A percentile compares a stretch with the other conserved stretches of the same genome.
phyloP scores from a whole-genome alignment of 352 stramenopile species.

The Phytophthora sp. region DNA sequence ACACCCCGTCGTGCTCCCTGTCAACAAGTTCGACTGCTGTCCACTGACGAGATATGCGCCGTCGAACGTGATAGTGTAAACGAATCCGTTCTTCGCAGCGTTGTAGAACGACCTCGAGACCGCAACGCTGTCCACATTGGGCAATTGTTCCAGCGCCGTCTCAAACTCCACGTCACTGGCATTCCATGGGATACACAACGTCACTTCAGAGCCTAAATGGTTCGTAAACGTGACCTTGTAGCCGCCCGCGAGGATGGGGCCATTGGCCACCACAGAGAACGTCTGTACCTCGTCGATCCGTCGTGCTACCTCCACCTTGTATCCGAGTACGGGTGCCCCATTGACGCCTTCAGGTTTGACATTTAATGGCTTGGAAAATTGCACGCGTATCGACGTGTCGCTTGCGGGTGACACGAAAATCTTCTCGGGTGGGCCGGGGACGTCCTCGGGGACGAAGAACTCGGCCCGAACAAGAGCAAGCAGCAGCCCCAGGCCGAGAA shows the following conservation, averaged over 20 bases:
- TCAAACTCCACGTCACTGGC: conserved; percentile 70
- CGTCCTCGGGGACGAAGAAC: conserved; percentile 69
- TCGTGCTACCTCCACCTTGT: conserved; percentile 79
- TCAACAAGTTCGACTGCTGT: conserved; percentile 57
- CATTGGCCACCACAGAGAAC: conserved; percentile 65
- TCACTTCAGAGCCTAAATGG: conserved; percentile 33
- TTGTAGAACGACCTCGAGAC: conserved; percentile 61
- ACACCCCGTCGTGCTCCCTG: conserved; percentile 49
- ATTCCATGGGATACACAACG: conserved; percentile 74
- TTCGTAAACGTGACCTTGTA: conserved; percentile 74
- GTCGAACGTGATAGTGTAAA: conserved; percentile 77
- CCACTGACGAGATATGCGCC: conserved; percentile 67
- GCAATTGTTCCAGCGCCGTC: conserved; percentile 70
- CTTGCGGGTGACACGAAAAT: conserved; percentile 56
- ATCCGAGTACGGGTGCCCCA: conserved; percentile 72
- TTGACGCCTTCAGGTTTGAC: conserved; percentile 75
- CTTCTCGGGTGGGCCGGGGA: conserved; percentile 66
- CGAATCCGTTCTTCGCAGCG: conserved; percentile 57
- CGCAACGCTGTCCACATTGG: conserved; percentile 67
- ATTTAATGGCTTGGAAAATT: conserved; percentile 61
- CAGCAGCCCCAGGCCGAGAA: no score
- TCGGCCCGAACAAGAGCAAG: conserved; percentile 30
- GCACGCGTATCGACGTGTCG: conserved; percentile 62
- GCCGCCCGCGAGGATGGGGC: conserved; percentile 50
- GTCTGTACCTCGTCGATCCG: conserved; percentile 76